Conservation (phyloP, 208 protist species). For the Lotmaria passim region DNA sequence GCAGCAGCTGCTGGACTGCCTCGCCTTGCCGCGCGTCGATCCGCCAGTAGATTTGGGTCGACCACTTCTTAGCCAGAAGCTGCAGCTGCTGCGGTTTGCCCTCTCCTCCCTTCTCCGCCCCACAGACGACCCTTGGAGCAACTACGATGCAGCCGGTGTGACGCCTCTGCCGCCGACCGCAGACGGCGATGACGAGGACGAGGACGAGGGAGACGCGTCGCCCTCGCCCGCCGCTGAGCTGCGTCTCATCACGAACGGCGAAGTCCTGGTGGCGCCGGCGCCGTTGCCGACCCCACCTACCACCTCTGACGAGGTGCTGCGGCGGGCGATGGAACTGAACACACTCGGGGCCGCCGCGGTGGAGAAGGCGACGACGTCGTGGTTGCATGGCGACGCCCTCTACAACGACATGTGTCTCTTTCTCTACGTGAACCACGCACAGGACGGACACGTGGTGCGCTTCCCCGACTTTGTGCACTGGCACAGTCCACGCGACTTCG, state of each 20-base stretch:
- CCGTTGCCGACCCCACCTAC: constrained; percentile 59
- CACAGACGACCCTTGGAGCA: not conserved
- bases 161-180: not conserved
- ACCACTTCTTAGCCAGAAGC: constrained; percentile 78
- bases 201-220: not conserved
- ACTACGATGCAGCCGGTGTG: not conserved
- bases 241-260: constrained; percentile 69
- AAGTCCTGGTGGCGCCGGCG: constrained; percentile 57
- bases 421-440: constrained; percentile 71
- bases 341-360: constrained; percentile 41
- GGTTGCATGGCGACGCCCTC: constrained; percentile 64
- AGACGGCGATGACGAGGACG: not conserved
- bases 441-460: constrained; percentile 71
- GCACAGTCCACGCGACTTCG: constrained; percentile 87
- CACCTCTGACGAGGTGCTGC: constrained; percentile 69
- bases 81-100: constrained; percentile 77
- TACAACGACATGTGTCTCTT: constrained; percentile 92
- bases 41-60: constrained; percentile 45
- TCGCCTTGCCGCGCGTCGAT: constrained; percentile 40
- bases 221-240: constrained; percentile 1
- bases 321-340: constrained; percentile 54
- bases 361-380: constrained; percentile 31
- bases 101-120: constrained; percentile 42
- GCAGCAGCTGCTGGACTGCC: constrained; percentile 42
- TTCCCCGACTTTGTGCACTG: constrained; percentile 91